A percentile compares a stretch with the other conserved stretches of the same genome.
phyloP scores from a whole-genome alignment of 441 rosid species.

The Manihot esculenta region DNA sequence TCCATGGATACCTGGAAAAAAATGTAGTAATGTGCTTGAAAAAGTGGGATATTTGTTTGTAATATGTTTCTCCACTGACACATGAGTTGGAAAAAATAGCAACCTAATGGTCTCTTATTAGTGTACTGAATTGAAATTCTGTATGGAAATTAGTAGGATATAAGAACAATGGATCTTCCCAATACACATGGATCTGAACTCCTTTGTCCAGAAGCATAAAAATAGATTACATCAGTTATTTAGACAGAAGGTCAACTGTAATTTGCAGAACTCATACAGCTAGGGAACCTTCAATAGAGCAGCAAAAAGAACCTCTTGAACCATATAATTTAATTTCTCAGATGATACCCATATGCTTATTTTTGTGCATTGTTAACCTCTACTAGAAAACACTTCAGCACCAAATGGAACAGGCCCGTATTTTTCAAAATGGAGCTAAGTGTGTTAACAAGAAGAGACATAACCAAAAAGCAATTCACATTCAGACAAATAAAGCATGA shows the following conservation, averaged over 20 bases:
- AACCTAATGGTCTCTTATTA: neutral
- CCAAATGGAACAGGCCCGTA: neutral
- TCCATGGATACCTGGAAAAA: constrained; percentile 63
- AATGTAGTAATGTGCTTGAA: constrained; percentile 3
- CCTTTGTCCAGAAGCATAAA: neutral
- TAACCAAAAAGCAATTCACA: neutral
- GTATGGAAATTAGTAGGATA: neutral
- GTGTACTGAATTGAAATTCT: neutral
- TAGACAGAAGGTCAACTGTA: neutral
- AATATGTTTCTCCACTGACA: constrained; percentile 2
- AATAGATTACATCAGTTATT: neutral
- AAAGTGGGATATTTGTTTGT: constrained; percentile 1
- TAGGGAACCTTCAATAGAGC: neutral
- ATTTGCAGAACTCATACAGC: neutral
- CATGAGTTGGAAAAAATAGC: constrained; percentile 11
- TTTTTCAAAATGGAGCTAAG: neutral
- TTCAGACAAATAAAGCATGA: neutral
- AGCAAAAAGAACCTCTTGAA: neutral
- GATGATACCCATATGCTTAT: neutral
- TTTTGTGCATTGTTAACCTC: neutral
- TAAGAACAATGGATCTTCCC: neutral
- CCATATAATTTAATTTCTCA: neutral
- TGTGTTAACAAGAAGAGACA: neutral
- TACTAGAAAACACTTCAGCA: neutral
- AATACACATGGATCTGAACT: neutral